These are phyloP conservation scores for Cicer cuneatum DNA, from an alignment of 306 rosid genomes.

Conservation along the genomic window DNA sequence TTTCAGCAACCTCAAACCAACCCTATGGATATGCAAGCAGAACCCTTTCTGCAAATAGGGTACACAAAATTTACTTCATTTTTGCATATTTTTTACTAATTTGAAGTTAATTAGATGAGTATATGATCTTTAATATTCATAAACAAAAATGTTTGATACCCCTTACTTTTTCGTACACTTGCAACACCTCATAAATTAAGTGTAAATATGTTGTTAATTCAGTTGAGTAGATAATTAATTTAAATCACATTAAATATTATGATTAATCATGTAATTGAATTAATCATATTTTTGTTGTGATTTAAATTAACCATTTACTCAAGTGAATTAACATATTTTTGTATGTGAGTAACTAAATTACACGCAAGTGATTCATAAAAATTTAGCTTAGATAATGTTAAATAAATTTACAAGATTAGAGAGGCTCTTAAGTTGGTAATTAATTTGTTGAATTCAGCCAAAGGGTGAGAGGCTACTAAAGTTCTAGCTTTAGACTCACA, in stretches of 20 bases:
- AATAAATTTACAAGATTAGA: background rate
- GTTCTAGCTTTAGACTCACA: background rate
- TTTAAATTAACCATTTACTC: no score
- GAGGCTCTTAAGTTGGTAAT: no score
- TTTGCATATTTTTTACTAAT: background rate
- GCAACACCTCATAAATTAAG: no score
- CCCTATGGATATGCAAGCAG: slow-evolving; percentile 63
- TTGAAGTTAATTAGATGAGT: background rate
- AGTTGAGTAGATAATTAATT: no score
- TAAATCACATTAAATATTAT: no score
- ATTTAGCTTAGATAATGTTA: background rate
- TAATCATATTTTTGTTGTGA: no score
- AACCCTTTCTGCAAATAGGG: slow-evolving; percentile 86
- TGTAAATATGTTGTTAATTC: no score
- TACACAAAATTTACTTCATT: slow-evolving; percentile 37
- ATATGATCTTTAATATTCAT: background rate
- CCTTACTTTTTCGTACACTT: no score
- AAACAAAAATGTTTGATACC: background rate
- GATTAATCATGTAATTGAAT: no score
- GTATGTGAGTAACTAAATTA: no score
- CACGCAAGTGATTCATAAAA: background rate
- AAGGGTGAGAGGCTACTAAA: background rate
- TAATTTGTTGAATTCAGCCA: background rate
- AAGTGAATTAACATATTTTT: no score
- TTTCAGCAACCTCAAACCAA: slow-evolving; percentile 62